These are phyloP conservation scores for Marvania coccoides DNA, from an alignment of 139 green algal genomes.

Conservation along the genomic window DNA sequence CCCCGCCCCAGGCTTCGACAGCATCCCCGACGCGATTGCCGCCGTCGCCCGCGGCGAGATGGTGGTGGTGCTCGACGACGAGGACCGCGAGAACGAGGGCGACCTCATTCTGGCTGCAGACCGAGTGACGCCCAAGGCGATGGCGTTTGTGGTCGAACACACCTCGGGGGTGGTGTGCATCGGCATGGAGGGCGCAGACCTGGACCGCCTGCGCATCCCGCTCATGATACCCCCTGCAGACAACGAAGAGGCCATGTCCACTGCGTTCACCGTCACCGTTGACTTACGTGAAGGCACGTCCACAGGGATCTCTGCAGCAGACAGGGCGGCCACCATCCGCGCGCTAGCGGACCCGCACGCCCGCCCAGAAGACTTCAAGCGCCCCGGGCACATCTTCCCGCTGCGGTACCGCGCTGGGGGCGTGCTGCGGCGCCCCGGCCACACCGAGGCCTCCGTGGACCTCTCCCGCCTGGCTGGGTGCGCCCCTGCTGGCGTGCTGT, in stretches of 20 bases:
- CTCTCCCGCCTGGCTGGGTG: constrained; percentile 80
- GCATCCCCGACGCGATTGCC: constrained; percentile 33
- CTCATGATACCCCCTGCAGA: constrained; percentile 80
- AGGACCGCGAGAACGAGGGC: constrained; percentile 95
- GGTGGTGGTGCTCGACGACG: constrained; percentile 96
- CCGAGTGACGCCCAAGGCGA: constrained; percentile 64
- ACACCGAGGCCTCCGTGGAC: constrained; percentile 94
- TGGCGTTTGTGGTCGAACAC: constrained; percentile 89
- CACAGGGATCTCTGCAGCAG: constrained; percentile 90
- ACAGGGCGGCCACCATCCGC: constrained; percentile 81
- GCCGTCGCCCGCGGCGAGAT: constrained; percentile 68
- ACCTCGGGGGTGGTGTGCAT: constrained; percentile 81
- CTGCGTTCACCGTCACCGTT: constrained; percentile 91
- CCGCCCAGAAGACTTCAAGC: constrained; percentile 60
- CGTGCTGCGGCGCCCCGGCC: constrained; percentile 77
- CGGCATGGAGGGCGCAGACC: constrained; percentile 49
- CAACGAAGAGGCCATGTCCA: constrained; percentile 86
- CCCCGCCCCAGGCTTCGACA: constrained; percentile 25
- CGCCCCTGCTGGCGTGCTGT: constrained; percentile 85
- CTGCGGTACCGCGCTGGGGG: constrained; percentile 66
- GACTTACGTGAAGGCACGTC: constrained; percentile 74
- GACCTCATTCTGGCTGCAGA: constrained; percentile 95
- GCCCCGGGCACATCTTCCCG: constrained; percentile 96
- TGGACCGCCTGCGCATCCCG: constrained; percentile 86
- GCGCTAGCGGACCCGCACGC: constrained; percentile 58